phyloP scores from a whole-genome alignment of 2,329 filamentous ascomycete genomes.

The Graphiopsis chlorocephala region DNA sequence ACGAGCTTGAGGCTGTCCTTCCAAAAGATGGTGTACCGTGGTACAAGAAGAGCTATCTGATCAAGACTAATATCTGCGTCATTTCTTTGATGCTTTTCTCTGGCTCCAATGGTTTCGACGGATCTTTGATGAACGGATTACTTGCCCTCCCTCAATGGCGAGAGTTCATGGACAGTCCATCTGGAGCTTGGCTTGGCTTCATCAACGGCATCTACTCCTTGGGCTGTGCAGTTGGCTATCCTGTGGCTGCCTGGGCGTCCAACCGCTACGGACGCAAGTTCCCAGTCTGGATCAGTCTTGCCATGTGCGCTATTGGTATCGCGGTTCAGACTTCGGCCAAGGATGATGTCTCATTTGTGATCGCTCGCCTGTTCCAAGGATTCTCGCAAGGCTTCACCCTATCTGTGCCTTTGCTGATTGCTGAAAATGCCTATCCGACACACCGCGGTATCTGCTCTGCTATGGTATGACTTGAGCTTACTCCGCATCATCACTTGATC shows the following conservation, averaged over 20 bases:
- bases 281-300: neutral
- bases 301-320: neutral
- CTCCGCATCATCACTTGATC: too few species aligned
- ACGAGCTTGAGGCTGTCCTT: neutral
- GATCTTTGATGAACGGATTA: conserved; percentile 20
- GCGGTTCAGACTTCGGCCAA: neutral
- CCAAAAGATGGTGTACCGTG: conserved; percentile 17
- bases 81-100: conserved; percentile 12
- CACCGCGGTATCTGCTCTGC: conserved; percentile 64
- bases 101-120: conserved; percentile 22
- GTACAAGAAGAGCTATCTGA: conserved; percentile 16
- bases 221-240: neutral
- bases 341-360: neutral
- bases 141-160: conserved; percentile 4
- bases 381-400: conserved; percentile 8
- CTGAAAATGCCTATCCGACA: conserved; percentile 66
- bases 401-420: conserved; percentile 61
- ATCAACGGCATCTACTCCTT: conserved; percentile 1
- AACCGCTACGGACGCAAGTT: conserved; percentile 8
- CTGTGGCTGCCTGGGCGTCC: neutral
- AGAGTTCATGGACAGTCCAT: neutral
- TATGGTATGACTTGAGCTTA: conserved; percentile 33
- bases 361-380: conserved; percentile 7
- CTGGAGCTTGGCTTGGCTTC: neutral
- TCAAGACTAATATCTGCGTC: conserved; percentile 6